Base-by-base conservation (phyloP, 108 stramenopile genomes). In the Skeletonema potamos region DNA sequence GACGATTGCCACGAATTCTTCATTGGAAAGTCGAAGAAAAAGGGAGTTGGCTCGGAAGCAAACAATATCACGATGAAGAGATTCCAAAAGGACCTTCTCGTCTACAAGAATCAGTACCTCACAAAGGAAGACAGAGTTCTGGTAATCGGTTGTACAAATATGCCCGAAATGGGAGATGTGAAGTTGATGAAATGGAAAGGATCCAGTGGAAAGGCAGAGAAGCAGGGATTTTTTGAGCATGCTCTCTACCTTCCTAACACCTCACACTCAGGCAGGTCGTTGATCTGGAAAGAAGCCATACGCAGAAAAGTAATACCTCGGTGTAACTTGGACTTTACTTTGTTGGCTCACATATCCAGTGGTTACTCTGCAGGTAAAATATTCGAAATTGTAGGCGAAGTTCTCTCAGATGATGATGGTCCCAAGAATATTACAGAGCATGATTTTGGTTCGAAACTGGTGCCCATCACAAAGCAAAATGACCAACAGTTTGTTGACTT, bases 41-140 rank as follows among this genome's bases (percentile, higher is more conserved):
- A 51, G 22, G 48, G 48, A 34, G 68, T 62, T 39, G 71, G 54
- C 48, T 17, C 29, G 5, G 68, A 63, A 44, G 67, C 63, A 51
- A 51, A n/a, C 18, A 77, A 79, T 10, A 77, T 77, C 13, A 56
- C 79, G 22, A 82, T 80, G 54, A 51, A 62, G 28, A 54, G 90
- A 12, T 92, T 93, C 70, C 84, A 87, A 80, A 93, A 92, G 65
- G 89, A 90, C 58, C 63, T 92, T 28, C 69, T 88, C 54, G 75
- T 85, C 10, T 95, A 95, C 81, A 90, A 87, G 62, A 92, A 91
- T 70, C 88, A 87, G 60, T 72, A 76, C n/a, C 74, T 95, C 27
- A 61, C 24, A 55, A 83, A 68, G 26, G 87, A 90, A 61, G 87
- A 92, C 41, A 73, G 90, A 57, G 91, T 95, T 20, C 43, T 91